These are phyloP conservation scores for Rhexocercosporidium sp. DNA, from an alignment of 2,329 filamentous ascomycete genomes.

Conservation along the genomic window DNA sequence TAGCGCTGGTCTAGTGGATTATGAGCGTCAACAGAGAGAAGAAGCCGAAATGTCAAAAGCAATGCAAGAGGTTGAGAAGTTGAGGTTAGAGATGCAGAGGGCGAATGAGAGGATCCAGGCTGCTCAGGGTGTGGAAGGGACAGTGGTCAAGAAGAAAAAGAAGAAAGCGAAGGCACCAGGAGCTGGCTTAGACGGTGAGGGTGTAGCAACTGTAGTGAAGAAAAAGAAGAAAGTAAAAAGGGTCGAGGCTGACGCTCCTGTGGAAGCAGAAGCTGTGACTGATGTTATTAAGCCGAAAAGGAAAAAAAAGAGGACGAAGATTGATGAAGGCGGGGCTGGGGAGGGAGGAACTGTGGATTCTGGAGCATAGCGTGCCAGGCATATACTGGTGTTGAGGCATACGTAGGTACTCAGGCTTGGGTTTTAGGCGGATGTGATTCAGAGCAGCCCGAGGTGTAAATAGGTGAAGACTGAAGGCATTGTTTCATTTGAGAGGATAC, in stretches of 20 bases:
- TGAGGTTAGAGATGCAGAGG: constrained; percentile 88
- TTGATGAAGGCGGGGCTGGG: constrained; percentile 24
- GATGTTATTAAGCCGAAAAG: constrained; percentile 48
- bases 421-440: background rate
- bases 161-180: constrained; percentile 49
- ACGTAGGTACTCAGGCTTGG: constrained; percentile 3
- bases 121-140: constrained; percentile 72
- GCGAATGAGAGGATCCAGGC: constrained; percentile 77
- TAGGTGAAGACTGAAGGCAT: background rate
- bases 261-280: constrained; percentile 24
- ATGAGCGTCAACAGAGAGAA: constrained; percentile 73
- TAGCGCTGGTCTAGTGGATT: constrained; percentile 51
- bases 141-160: constrained; percentile 67
- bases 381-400: constrained; percentile 23
- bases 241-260: constrained; percentile 37
- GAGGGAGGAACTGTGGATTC: constrained; percentile 9
- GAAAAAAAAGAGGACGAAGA: constrained; percentile 49
- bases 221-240: constrained; percentile 58
- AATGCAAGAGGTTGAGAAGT: constrained; percentile 84
- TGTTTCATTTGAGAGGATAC: background rate
- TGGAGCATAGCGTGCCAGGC: constrained; percentile 25
- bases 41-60: constrained; percentile 89
- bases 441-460: constrained; percentile 2
- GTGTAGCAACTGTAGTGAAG: constrained; percentile 41
- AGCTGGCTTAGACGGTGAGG: constrained; percentile 37